phyloP scores from a whole-genome alignment of 768 basidiomycete species.

The Rhodotorula diobovata region DNA sequence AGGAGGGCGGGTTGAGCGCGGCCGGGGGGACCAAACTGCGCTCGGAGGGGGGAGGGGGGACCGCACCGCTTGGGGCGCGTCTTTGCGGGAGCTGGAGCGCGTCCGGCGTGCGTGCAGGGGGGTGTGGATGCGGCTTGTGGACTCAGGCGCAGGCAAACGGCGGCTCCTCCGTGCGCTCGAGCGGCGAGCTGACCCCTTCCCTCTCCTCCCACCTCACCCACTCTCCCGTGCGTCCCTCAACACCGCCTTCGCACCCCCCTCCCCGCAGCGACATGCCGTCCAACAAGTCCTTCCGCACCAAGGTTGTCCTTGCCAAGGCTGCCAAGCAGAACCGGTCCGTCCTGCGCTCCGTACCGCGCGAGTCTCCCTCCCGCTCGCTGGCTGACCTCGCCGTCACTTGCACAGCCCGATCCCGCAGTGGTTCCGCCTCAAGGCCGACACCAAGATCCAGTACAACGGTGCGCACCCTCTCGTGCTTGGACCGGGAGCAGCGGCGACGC shows the following conservation, averaged over 20 bases:
- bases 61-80: not conserved
- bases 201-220: not conserved
- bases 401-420: slow-evolving; percentile 92
- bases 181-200: not conserved
- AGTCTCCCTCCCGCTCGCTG: not conserved
- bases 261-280: slow-evolving; percentile 61
- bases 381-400: not conserved
- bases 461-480: not conserved
- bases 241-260: not conserved
- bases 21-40: not conserved
- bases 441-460: slow-evolving; percentile 66
- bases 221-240: not conserved
- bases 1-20: no score
- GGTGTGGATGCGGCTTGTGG: no score
- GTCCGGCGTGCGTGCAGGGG: no score
- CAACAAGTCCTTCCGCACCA: slow-evolving; percentile 97
- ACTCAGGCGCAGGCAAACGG: no score
- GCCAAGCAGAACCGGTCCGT: slow-evolving; percentile 86
- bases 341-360: not conserved
- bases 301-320: slow-evolving; percentile 95
- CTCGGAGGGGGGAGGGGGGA: not conserved
- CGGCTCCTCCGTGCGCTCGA: not conserved
- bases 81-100: no score
- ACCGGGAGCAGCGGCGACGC: not conserved
- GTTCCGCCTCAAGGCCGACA: slow-evolving; percentile 92